phyloP scores from a whole-genome alignment of 805 yeast genomes.

The Lachancea cidri region DNA sequence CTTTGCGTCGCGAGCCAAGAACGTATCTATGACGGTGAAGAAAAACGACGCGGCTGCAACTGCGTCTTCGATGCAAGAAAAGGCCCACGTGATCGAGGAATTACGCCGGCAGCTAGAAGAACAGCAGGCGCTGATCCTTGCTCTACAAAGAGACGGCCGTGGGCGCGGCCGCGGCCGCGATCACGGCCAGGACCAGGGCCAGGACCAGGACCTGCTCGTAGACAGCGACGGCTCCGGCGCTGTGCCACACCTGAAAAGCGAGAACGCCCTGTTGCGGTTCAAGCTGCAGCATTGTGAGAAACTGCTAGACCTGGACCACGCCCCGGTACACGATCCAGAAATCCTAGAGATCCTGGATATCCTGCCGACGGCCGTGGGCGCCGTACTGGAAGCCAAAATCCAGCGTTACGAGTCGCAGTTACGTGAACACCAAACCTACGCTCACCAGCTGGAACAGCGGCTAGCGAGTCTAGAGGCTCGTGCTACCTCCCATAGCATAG shows the following conservation, averaged over 20 bases:
- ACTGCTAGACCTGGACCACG: slow-evolving; percentile 53
- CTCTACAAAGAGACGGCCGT: slow-evolving; percentile 24
- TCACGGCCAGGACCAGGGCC: too few relatives aligned
- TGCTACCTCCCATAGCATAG: slow-evolving; percentile 6
- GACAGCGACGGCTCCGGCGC: too few relatives aligned
- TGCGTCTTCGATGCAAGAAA: slow-evolving; percentile 27
- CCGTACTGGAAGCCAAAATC: slow-evolving; percentile 25
- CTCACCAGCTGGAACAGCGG: slow-evolving; percentile 16
- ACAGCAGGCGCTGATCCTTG: slow-evolving; percentile 49
- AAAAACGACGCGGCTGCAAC: slow-evolving; percentile 36
- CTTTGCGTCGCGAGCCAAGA: slow-evolving; percentile 91
- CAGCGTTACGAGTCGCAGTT: slow-evolving; percentile 28
- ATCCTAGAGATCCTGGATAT: slow-evolving; percentile 57
- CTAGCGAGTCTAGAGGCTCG: slow-evolving; percentile 15
- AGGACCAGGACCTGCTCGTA: too few relatives aligned
- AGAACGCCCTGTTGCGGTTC: slow-evolving; percentile 59
- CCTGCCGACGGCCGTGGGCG: slow-evolving; percentile 43
- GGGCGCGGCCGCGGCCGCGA: too few relatives aligned
- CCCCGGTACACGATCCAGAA: slow-evolving; percentile 46
- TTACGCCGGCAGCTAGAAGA: slow-evolving; percentile 55
- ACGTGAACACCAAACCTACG: slow-evolving; percentile 27
- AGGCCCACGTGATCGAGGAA: slow-evolving; percentile 49
- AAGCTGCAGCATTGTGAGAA: slow-evolving; percentile 65
- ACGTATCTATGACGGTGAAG: slow-evolving; percentile 65
- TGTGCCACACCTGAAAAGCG: slow-evolving; percentile 25